Evolutionary conservation across 495 filamentous ascomycete species (phyloP).

Genomic region (Bryoglossum gracile): DNA sequence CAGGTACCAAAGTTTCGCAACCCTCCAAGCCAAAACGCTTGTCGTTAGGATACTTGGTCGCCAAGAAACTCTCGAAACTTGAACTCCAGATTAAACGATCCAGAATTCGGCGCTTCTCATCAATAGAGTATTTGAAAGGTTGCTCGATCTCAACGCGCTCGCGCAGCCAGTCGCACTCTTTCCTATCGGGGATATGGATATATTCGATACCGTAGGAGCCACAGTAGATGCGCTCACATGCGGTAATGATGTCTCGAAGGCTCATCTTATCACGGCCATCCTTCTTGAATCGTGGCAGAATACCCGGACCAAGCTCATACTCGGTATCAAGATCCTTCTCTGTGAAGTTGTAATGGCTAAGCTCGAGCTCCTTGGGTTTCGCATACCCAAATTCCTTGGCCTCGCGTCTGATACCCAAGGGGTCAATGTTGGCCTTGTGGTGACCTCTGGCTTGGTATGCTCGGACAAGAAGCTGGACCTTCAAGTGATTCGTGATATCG

Average conservation of each 20-base stretch:
- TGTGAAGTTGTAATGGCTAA: slow-evolving; percentile 88
- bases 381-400: slow-evolving; percentile 79
- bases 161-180: slow-evolving; percentile 96
- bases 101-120: slow-evolving; percentile 94
- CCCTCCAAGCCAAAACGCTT: slow-evolving; percentile 98
- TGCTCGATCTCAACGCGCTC: slow-evolving; percentile 89
- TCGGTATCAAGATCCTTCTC: slow-evolving; percentile 92
- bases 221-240: slow-evolving; percentile 94
- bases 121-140: slow-evolving; percentile 90
- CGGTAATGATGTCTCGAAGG: slow-evolving; percentile 83
- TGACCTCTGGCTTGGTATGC: slow-evolving; percentile 98
- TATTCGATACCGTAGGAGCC: slow-evolving; percentile 95
- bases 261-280: slow-evolving; percentile 91
- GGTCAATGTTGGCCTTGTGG: slow-evolving; percentile 96
- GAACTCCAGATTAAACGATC: slow-evolving; percentile 97
- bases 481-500: slow-evolving; percentile 92
- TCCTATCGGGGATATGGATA: slow-evolving; percentile 95
- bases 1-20: slow-evolving; percentile 90
- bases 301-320: slow-evolving; percentile 88
- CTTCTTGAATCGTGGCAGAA: slow-evolving; percentile 85
- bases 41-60: slow-evolving; percentile 98
- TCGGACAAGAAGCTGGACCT: slow-evolving; percentile 92
- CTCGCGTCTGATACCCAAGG: slow-evolving; percentile 83
- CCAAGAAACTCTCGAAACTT: slow-evolving; percentile 89
- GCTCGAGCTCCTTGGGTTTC: slow-evolving; percentile 85